These are phyloP conservation scores for Fusarium concolor DNA, from an alignment of 2,329 filamentous ascomycete species.

Conservation along the genomic window DNA sequence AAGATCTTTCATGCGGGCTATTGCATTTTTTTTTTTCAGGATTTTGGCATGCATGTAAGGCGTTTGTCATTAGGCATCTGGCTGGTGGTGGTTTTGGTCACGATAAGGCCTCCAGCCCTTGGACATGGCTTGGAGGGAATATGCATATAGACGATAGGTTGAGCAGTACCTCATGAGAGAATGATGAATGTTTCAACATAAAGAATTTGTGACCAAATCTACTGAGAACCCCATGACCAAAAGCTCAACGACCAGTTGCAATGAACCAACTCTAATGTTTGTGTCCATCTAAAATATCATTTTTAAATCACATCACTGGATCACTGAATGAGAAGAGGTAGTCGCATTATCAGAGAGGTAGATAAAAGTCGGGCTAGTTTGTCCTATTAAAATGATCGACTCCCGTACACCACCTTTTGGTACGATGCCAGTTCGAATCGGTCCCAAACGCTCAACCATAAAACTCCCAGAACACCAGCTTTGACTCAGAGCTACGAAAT, in stretches of 20 bases:
- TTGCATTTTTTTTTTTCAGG: slow-evolving; percentile 8
- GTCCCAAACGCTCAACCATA: not conserved
- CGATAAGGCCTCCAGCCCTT: slow-evolving; percentile 3
- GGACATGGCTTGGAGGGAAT: slow-evolving; percentile 15
- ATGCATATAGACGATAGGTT: not conserved
- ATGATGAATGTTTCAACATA: slow-evolving; percentile 14
- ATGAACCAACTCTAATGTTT: not conserved
- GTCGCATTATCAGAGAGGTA: not conserved
- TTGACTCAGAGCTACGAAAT: not conserved
- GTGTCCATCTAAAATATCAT: not conserved
- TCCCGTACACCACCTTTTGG: not conserved
- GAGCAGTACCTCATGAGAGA: slow-evolving; percentile 24
- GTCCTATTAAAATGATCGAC: no score
- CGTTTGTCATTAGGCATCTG: slow-evolving; percentile 36
- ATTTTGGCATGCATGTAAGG: slow-evolving; percentile 40
- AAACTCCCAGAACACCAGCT: not conserved
- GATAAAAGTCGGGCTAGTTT: not conserved
- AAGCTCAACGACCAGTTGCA: not conserved
- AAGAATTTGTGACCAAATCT: not conserved
- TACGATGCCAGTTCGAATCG: not conserved
- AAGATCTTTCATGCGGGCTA: not conserved
- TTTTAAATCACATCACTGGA: no score
- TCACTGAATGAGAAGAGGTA: not conserved
- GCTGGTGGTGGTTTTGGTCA: slow-evolving; percentile 6
- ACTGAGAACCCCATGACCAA: not conserved